Conservation (phyloP, 75 land plant genomes). For the Sequoia sempervirens region DNA sequence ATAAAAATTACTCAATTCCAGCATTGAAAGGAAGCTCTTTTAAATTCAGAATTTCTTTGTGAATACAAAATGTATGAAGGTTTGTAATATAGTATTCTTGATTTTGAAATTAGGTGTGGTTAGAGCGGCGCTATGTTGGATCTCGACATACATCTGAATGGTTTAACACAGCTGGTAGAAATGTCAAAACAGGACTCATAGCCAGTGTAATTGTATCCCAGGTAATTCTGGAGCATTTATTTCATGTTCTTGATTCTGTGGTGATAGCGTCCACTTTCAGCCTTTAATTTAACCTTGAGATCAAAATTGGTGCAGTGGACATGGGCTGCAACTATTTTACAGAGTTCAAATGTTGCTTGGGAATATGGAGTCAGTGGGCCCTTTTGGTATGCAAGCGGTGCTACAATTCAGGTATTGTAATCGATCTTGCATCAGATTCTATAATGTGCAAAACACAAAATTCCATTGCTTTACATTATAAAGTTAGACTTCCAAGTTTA, state of each 20-base stretch:
- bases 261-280: neutral
- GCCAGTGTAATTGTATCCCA: conserved; percentile 98
- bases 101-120: conserved; percentile 72
- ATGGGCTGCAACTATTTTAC: conserved; percentile 99
- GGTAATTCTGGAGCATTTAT: conserved; percentile 31
- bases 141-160: conserved; percentile 92
- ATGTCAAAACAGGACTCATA: conserved; percentile 90
- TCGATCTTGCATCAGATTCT: neutral
- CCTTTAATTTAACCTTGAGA: neutral
- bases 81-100: neutral
- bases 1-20: neutral
- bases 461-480: neutral
- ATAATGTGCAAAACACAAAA: neutral
- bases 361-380: conserved; percentile 96
- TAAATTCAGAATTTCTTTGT: neutral
- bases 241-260: neutral
- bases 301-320: conserved; percentile 66
- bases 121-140: conserved; percentile 85
- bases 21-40: neutral
- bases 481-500: neutral
- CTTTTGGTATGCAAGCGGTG: conserved; percentile 99
- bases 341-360: conserved; percentile 99
- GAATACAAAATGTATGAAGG: neutral
- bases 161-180: conserved; percentile 98
- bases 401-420: conserved; percentile 74